Conservation (phyloP, 192 early-diverging fungal species). For the Neocallimastix lanati region DNA sequence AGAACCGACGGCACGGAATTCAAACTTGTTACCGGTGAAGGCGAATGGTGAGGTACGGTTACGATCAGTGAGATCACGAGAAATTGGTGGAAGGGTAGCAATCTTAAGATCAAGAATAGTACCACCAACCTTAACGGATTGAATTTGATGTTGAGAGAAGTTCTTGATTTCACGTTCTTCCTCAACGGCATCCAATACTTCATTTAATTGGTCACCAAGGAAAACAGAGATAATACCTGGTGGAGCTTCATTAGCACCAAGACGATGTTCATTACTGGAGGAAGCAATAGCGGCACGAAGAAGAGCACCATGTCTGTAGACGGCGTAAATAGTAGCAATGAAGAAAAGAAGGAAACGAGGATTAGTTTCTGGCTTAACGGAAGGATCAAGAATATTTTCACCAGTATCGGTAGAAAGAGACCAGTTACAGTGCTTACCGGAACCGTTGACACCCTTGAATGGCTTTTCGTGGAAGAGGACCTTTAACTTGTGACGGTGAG, state of each 20-base stretch:
- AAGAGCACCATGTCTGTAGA: constrained; percentile 79
- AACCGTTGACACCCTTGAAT: constrained; percentile 96
- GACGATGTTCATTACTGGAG: constrained; percentile 89
- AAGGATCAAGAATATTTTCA: constrained; percentile 93
- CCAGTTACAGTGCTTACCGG: too few species aligned
- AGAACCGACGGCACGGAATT: constrained; percentile 83
- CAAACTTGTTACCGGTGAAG: too few species aligned
- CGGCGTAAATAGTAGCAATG: constrained; percentile 74
- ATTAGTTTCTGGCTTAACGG: constrained; percentile 93
- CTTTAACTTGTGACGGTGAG: constrained; percentile 93
- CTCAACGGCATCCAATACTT: constrained; percentile 85
- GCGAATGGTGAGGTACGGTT: too few species aligned
- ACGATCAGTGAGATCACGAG: too few species aligned
- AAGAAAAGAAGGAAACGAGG: constrained; percentile 93
- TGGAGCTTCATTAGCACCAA: too few species aligned
- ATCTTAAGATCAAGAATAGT: constrained; percentile 92
- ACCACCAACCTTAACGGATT: constrained; percentile 81
- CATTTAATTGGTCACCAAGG: constrained; percentile 83
- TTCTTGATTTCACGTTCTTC: constrained; percentile 69
- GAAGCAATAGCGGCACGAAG: constrained; percentile 83
- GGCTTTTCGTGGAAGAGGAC: constrained; percentile 99
- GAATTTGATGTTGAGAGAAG: too few species aligned
- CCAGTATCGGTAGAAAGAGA: constrained; percentile 81
- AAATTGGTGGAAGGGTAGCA: too few species aligned
- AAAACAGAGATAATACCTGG: constrained; percentile 98